Evolutionary conservation across 768 basidiomycete species (phyloP).

Genomic region (Tulasnella sp.): DNA sequence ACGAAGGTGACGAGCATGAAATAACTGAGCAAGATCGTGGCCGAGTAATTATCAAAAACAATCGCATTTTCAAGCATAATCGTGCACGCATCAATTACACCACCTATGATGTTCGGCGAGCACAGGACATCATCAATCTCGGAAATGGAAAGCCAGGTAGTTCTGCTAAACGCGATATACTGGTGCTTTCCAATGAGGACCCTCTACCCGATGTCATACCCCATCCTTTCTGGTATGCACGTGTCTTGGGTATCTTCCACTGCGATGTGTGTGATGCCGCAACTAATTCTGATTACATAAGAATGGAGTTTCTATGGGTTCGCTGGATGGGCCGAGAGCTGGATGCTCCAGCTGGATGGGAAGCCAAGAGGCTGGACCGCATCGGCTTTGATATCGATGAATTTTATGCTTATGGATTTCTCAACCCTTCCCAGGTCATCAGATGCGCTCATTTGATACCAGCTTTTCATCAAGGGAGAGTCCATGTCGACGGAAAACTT

Average conservation of each 20-base stretch:
- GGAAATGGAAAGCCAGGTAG: constrained; percentile 17
- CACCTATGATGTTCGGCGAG: constrained; percentile 31
- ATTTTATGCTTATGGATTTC: constrained; percentile 37
- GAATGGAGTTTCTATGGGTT: constrained; percentile 34
- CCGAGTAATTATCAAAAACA: neutral
- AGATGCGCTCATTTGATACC: constrained; percentile 33
- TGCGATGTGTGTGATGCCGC: constrained; percentile 17
- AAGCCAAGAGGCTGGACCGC: constrained; percentile 24
- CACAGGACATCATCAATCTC: constrained; percentile 31
- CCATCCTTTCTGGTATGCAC: constrained; percentile 27
- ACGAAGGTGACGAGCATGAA: too few relatives aligned
- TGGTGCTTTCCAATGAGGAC: constrained; percentile 15
- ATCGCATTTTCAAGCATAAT: constrained; percentile 6
- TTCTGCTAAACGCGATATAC: constrained; percentile 26
- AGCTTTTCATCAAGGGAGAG: constrained; percentile 24
- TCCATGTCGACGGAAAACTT: constrained; percentile 15
- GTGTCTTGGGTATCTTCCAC: constrained; percentile 26
- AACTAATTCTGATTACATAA: neutral
- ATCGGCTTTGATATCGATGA: constrained; percentile 29
- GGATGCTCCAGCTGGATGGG: constrained; percentile 24
- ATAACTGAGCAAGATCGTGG: neutral
- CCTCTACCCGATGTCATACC: constrained; percentile 23
- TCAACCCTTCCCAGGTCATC: constrained; percentile 33
- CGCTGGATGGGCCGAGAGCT: constrained; percentile 28
- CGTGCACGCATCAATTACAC: constrained; percentile 30